phyloP scores from a whole-genome alignment of 129 eudicot species.

The Pulicaria dysenterica region DNA sequence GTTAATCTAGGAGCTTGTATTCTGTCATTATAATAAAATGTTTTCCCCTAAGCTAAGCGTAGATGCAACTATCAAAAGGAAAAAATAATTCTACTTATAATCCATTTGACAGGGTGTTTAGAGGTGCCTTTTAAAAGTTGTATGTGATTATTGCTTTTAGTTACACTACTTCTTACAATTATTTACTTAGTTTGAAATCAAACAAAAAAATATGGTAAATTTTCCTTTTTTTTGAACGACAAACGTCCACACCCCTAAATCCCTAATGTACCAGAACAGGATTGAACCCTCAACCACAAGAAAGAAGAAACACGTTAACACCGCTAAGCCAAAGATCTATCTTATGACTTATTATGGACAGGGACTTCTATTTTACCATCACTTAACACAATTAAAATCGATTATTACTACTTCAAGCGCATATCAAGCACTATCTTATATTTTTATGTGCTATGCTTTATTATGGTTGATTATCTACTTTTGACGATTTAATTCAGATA shows the following conservation, averaged over 20 bases:
- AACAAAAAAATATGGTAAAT: too few relatives aligned
- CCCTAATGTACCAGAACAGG: too few relatives aligned
- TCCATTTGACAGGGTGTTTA: not conserved
- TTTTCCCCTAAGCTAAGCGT: not conserved
- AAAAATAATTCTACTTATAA: not conserved
- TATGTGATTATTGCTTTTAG: not conserved
- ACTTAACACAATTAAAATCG: not conserved
- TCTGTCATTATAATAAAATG: not conserved
- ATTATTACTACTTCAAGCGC: not conserved
- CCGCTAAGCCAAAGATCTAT: too few relatives aligned
- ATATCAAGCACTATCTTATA: not conserved
- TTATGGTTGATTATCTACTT: not conserved
- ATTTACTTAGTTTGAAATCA: too few relatives aligned
- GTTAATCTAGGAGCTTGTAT: not conserved
- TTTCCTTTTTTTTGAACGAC: too few relatives aligned
- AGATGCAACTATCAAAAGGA: not conserved
- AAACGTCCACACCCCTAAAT: too few relatives aligned
- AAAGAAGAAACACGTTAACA: too few relatives aligned
- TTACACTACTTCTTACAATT: too few relatives aligned
- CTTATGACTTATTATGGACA: too few relatives aligned
- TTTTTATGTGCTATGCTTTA: too few relatives aligned
- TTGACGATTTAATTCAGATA: not conserved
- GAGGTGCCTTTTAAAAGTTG: not conserved
- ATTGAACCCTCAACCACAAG: too few relatives aligned
- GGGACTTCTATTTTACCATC: not conserved